A percentile compares a stretch with the other conserved stretches of the same genome.
Conservation (phyloP, 2,329 filamentous ascomycete species). For the Pseudogymnoascus sp. region DNA sequence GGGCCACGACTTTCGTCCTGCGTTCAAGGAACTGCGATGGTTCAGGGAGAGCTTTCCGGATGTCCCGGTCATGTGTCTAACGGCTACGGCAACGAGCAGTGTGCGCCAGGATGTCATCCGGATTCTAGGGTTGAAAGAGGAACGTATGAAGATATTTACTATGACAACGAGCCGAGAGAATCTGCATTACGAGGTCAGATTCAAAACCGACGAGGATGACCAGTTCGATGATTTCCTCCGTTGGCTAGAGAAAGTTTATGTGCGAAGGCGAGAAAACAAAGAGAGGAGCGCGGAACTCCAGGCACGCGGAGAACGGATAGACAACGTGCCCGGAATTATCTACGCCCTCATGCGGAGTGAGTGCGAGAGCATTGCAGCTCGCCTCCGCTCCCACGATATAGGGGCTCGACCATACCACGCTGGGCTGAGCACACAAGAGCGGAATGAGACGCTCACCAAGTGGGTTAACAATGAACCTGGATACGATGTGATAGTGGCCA, state of each 20-base stretch:
- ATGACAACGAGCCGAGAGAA: conserved; percentile 81
- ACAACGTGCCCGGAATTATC: conserved; percentile 69
- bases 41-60: conserved; percentile 75
- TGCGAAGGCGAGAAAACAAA: conserved; percentile 53
- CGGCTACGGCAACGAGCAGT: conserved; percentile 76
- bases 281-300: conserved; percentile 51
- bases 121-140: conserved; percentile 60
- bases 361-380: conserved; percentile 62
- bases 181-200: conserved; percentile 83
- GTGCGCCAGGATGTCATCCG: conserved; percentile 77
- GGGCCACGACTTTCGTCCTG: conserved; percentile 94
- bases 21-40: conserved; percentile 81
- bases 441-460: conserved; percentile 61
- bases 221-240: conserved; percentile 63
- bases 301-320: conserved; percentile 44
- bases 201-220: conserved; percentile 68
- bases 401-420: conserved; percentile 69
- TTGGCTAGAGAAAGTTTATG: conserved; percentile 70
- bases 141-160: conserved; percentile 64
- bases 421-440: conserved; percentile 58
- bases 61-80: conserved; percentile 87
- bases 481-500: conserved; percentile 90
- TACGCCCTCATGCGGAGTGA: conserved; percentile 70
- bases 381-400: conserved; percentile 60
- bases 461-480: conserved; percentile 68